A percentile compares a stretch with the other conserved stretches of the same genome.
Conservation (phyloP, 140 eudicot species). For the Flaveria floridana region DNA sequence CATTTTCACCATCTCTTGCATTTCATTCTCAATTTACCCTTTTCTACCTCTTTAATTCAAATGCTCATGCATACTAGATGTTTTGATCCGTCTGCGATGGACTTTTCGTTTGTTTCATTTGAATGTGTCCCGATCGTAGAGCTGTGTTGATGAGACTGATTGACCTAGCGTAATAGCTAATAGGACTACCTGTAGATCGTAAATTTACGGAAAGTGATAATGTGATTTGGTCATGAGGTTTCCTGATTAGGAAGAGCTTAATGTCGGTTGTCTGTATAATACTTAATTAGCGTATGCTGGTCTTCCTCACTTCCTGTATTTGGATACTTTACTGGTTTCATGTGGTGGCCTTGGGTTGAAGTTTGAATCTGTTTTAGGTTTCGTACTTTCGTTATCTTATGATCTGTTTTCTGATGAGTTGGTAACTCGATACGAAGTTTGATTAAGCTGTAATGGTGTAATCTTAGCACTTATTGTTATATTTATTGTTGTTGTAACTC, state of each 20-base stretch:
- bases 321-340: constrained; percentile 14
- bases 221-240: background rate
- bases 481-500: too few relatives aligned
- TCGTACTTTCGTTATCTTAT: background rate
- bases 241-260: background rate
- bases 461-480: too few relatives aligned
- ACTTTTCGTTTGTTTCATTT: constrained; percentile 18
- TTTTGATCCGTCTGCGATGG: constrained; percentile 7
- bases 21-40: constrained; percentile 6
- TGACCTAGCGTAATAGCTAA: constrained; percentile 6
- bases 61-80: constrained; percentile 22
- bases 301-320: background rate
- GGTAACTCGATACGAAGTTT: constrained; percentile 10
- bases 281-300: background rate
- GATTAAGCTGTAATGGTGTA: background rate
- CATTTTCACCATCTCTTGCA: background rate
- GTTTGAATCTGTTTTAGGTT: background rate
- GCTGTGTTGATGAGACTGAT: background rate
- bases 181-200: background rate
- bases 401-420: background rate
- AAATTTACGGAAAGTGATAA: background rate
- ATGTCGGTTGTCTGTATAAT: background rate
- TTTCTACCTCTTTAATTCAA: background rate
- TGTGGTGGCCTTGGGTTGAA: constrained; percentile 3
- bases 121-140: constrained; percentile 4